Conservation (phyloP, 2,329 filamentous ascomycete genomes). For the Colletotrichum cuscutae region DNA sequence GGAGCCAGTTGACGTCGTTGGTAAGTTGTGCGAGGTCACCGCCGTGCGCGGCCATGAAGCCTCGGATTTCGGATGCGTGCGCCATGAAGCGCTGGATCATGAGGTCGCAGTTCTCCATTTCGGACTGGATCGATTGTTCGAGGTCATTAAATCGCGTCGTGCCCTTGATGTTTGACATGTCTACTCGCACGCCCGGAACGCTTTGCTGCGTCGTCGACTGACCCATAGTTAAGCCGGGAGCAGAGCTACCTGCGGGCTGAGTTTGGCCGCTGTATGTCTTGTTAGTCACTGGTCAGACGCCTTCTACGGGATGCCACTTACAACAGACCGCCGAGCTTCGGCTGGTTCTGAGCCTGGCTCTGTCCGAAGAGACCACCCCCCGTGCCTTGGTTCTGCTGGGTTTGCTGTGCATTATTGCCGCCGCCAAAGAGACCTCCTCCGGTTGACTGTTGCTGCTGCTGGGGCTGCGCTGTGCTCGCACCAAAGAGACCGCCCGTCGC, state of each 20-base stretch:
- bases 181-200: conserved; percentile 80
- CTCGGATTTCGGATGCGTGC: conserved; percentile 80
- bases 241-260: conserved; percentile 36
- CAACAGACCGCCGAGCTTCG: conserved; percentile 41
- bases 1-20: conserved; percentile 59
- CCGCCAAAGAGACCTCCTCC: conserved; percentile 24
- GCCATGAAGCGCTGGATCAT: conserved; percentile 84
- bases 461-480: background rate
- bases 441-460: conserved; percentile 23
- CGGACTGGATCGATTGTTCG: conserved; percentile 80
- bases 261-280: conserved; percentile 12
- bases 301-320: conserved; percentile 36
- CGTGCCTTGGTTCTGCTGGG: conserved; percentile 32
- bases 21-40: conserved; percentile 58
- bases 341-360: conserved; percentile 42
- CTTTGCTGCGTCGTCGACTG: conserved; percentile 64
- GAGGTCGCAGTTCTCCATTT: conserved; percentile 82
- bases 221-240: conserved; percentile 56
- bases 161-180: conserved; percentile 80
- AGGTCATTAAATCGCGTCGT: conserved; percentile 95
- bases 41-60: conserved; percentile 69
- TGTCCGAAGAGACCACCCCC: conserved; percentile 45
- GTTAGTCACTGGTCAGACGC: background rate
- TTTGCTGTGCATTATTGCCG: background rate
- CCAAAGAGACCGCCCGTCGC: conserved; percentile 40